These are phyloP conservation scores for Biancaea sappan DNA, from an alignment of 306 rosid genomes.

Conservation along the genomic window DNA sequence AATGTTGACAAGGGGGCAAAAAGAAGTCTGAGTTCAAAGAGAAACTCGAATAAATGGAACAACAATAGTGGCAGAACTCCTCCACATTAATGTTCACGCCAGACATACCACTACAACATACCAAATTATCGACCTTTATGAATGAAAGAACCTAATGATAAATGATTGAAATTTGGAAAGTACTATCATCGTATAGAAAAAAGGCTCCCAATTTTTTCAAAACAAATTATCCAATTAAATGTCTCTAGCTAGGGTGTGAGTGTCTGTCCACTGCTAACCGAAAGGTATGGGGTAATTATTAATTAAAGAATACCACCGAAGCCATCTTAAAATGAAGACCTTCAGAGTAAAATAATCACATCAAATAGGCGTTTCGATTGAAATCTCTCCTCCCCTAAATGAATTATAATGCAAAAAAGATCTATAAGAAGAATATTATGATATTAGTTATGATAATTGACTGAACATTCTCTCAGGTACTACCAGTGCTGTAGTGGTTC, in stretches of 20 bases:
- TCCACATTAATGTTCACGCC: not conserved
- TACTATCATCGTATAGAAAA: constrained; percentile 8
- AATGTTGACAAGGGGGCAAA: not conserved
- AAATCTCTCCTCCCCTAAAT: not conserved
- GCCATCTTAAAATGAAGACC: constrained; percentile 7
- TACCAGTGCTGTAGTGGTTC: not conserved
- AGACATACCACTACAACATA: not conserved
- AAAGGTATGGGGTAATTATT: not conserved
- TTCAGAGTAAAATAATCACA: constrained; percentile 9
- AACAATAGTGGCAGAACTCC: constrained; percentile 1
- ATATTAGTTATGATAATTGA: not conserved
- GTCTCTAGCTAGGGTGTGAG: not conserved
- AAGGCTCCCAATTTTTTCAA: not conserved
- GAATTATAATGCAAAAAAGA: not conserved
- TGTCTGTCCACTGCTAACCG: not conserved
- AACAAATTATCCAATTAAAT: not conserved
- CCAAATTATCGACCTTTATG: not conserved
- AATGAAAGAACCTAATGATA: not conserved
- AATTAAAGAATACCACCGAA: not conserved
- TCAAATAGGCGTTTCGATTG: constrained; percentile 8
- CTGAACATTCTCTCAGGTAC: constrained; percentile 11
- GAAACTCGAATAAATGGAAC: not conserved
- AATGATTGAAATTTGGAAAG: no score
- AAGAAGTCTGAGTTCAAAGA: not conserved
- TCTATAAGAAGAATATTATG: not conserved